Percentiles rank a stretch among this genome's conserved stretches.
Conservation (phyloP, 257 asterid genomes). For the Forsythia suspensa region DNA sequence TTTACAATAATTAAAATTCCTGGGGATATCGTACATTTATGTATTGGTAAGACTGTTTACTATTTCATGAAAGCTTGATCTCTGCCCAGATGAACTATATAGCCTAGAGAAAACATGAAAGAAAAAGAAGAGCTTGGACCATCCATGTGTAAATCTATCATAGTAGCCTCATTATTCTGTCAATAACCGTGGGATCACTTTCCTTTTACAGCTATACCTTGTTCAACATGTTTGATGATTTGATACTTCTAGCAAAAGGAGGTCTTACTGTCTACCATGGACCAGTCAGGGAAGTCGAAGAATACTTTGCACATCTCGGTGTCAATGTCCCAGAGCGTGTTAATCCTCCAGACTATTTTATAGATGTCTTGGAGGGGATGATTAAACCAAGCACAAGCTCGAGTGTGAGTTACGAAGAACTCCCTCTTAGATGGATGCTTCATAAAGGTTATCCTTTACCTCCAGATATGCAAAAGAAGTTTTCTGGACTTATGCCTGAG, state of each 20-base stretch:
- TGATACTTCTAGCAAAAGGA: constrained; percentile 91
- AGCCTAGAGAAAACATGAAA: background rate
- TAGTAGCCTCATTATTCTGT: background rate
- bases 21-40: background rate
- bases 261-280: constrained; percentile 91
- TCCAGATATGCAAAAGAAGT: constrained; percentile 52
- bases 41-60: background rate
- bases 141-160: background rate
- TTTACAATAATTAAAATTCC: background rate
- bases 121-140: background rate
- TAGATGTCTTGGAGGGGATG: constrained; percentile 85
- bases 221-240: constrained; percentile 89
- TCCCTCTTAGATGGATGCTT: constrained; percentile 89
- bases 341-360: constrained; percentile 90
- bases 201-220: constrained; percentile 70
- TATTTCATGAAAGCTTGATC: background rate
- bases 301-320: constrained; percentile 66
- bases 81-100: background rate
- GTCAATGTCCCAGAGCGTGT: constrained; percentile 79
- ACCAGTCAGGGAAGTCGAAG: constrained; percentile 77
- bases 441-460: constrained; percentile 82
- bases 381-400: constrained; percentile 60
- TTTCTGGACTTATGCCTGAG: constrained; percentile 32
- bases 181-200: constrained; percentile 4
- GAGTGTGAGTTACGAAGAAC: constrained; percentile 56